Evolutionary conservation across 2,329 filamentous ascomycete genomes (phyloP), one percentile per base, ranked within the genome.

Genomic region (Tympanopsis confertula): DNA sequence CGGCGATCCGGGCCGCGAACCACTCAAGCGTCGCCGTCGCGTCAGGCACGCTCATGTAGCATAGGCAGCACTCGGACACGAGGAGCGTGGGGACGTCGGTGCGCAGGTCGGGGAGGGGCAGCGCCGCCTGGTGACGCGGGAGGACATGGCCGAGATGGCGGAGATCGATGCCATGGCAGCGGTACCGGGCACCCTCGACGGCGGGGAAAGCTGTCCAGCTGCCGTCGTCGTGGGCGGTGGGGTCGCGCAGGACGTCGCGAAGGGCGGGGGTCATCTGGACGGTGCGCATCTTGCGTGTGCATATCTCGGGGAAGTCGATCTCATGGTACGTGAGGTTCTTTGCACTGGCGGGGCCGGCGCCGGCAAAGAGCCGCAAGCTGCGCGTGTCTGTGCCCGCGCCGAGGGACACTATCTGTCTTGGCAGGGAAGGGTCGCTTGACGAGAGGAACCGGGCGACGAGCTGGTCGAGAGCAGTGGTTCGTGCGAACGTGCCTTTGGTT

Each of bases 321-420:
- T 98, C 91, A 56, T 96, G 88, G 56, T 96, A 98, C 41, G 82
- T 55, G 14, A 94, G 57, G 12, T 57, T 26, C 4, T 13, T 35
- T 12, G 32, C 50, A 13, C 50, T 40, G 4, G 50, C 44, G 17
- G 44, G 40, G 5, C 42, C 38, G 1, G 63, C 55, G 13, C 61
- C 54, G 5, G 72, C 59, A 41, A 84, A 69, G 1, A 95, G 62
- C 15, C 86, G 78, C 51, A 95, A 87, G 42, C 79, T 82, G 13
- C 91, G 75, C 5, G 91, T 96, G 54, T 98, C 91, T 10, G 88
- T 94, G 18, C 91, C 91, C 13, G 91, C 89, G 20, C 91, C 91
- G 1, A 98, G 71, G 0, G 88, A 95, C 42, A 98, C 71, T 42
- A 98, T 86, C 54, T 98, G 91, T 43, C 74, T 76, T 33, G 59